phyloP scores from a whole-genome alignment of 495 filamentous ascomycete species.

The Chaetomidium leptoderma region DNA sequence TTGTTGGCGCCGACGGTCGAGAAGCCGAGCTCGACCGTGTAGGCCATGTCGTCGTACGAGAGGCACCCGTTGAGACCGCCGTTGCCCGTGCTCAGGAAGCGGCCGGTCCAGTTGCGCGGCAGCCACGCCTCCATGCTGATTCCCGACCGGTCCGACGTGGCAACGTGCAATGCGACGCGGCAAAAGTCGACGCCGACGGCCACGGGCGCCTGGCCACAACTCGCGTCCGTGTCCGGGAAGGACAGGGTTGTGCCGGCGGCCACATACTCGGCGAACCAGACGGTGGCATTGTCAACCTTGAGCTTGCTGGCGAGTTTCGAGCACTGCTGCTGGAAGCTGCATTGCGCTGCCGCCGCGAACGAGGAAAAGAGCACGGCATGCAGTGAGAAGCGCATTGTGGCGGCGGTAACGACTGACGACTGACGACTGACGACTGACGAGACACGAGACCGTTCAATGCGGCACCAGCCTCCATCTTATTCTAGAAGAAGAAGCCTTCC shows the following conservation, averaged over 20 bases:
- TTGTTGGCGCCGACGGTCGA: constrained; percentile 6
- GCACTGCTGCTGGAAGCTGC: neutral
- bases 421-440: too few species aligned
- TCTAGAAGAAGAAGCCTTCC: too few species aligned
- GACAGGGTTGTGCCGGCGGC: neutral
- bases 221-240: neutral
- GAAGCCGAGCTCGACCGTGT: neutral
- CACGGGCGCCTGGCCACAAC: neutral
- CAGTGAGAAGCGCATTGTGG: neutral
- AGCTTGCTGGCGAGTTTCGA: constrained; percentile 1
- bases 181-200: neutral
- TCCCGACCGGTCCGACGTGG: neutral
- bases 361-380: neutral
- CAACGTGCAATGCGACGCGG: constrained; percentile 1
- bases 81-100: constrained; percentile 8
- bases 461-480: too few species aligned
- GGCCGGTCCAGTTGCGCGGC: constrained; percentile 4
- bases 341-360: neutral
- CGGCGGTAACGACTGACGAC: too few species aligned
- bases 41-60: constrained; percentile 3
- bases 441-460: too few species aligned
- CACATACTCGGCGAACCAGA: neutral
- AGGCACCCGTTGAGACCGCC: constrained; percentile 1
- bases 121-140: constrained; percentile 10
- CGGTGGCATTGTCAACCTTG: neutral